Evolutionary conservation across 1,284 basidiomycete genomes (phyloP), one percentile per base, ranked within the genome.

Genomic region (Gymnopus androsaceus): DNA sequence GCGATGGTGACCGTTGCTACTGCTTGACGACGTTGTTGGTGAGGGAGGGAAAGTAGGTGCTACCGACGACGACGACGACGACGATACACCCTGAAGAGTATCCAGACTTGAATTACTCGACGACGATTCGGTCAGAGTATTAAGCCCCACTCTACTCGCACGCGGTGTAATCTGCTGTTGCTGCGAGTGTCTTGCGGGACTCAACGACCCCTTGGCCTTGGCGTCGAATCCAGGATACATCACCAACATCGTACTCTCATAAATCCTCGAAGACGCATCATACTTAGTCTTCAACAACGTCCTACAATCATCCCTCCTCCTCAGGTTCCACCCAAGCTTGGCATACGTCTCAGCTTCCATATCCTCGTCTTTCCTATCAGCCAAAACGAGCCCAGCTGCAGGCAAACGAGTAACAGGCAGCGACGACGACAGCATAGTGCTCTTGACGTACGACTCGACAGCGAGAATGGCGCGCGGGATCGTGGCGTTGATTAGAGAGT

Each of bases 401-500:
- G 92, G 92, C 23, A 88, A 70, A 42, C 90, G 78, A 38, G 83
- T 83, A 41, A 85, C 74, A 14, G 90, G 90, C 40, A 85, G 72
- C 1, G 87, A 81, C 3, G 81, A 75, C n/a, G n/a, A n/a, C n/a
- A n/a, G n/a, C n/a, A n/a, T n/a, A 33, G 76, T 75, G 60, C 73
- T 75, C 70, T 87, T 90, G 64, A 93, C 76, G 60, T 83, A 86
- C 21, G 79, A 69, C 65, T 95, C 92, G 36, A 95, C 73, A 0
- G 83, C 79, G 4, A 92, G 71, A 19, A 95, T 83, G 1, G 85
- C 77, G 55, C 83, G 79, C 3, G 90, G 84, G 14, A 94, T 72
- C 21, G 85, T 77, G 1, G 88, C 81, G 66, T 98, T 97, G 69
- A 95, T 88, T 74, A 91, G 85, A 30, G 91, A 85, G 70, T 97